Base-by-base conservation (phyloP, 768 basidiomycete species). In the Rhodocollybia butyracea region DNA sequence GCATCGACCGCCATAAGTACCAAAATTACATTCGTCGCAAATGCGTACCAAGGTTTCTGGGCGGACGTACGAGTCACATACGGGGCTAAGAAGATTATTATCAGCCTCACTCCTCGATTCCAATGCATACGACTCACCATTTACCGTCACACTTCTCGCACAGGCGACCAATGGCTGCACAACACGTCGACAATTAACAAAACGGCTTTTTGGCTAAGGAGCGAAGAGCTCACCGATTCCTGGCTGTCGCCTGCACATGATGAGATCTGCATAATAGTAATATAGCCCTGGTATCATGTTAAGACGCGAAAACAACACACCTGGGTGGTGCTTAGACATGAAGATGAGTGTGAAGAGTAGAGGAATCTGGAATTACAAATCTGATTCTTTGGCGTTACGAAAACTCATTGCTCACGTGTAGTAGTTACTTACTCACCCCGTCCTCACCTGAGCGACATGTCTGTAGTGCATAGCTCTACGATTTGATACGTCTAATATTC, bases 101-200 rank as follows among this genome's bases (percentile, higher is more conserved):
- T 50, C 12, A 52, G 34, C 22, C 32, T n/a, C n/a, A 21, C 12
- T 19, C 7, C 19, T 15, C 12, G 8, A 32, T 19, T 24, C 21
- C 11, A 46, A n/a, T 60, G 5, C 55, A 12, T 7, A 67, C 5
- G 12, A 24, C 87, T 58, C 64, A 97, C 96, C 97, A 99, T 86
- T 98, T 98, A 48, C 97, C 97, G 68, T 99, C 97, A 66, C 95
- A 98, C 71, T 98, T 98, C 75, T 99, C 97, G 71, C 97, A 99
- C 50, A 98, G 81, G 64, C 97, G 90, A 39, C 97, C 97, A 63
- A 98, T 97, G 45, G 97, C 97, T 97, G 62, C 19, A 17, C 21
- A 30, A 54, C 42, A 39, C 38, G 29, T 48, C 66, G 19, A 60
- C 58, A 10, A 13, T 57, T 43, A 48, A 51, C 31, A 41, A 54